phyloP scores from a whole-genome alignment of 306 rosid species.

The Begonia masoniana region DNA sequence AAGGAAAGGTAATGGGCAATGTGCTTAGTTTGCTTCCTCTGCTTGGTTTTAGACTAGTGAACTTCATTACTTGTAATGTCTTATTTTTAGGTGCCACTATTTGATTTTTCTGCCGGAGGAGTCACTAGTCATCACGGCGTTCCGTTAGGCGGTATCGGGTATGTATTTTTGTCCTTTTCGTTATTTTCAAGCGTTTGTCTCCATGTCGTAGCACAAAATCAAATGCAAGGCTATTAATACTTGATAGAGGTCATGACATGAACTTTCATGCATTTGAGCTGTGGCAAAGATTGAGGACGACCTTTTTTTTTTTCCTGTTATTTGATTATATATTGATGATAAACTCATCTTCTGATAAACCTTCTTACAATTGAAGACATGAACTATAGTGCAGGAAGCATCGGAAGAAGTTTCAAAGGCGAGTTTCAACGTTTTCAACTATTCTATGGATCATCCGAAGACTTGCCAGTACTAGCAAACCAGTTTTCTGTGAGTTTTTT shows the following conservation, averaged over 20 bases:
- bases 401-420: conserved; percentile 76
- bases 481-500: conserved; percentile 70
- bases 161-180: conserved; percentile 13
- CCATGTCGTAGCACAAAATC: too few species aligned
- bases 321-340: too few species aligned
- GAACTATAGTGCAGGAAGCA: conserved; percentile 67
- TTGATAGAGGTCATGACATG: too few species aligned
- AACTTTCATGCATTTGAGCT: too few species aligned
- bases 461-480: conserved; percentile 77
- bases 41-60: conserved; percentile 11
- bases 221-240: too few species aligned
- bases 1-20: conserved; percentile 44
- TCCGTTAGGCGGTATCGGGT: conserved; percentile 93
- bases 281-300: too few species aligned
- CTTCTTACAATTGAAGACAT: conserved; percentile 1
- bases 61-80: conserved; percentile 18
- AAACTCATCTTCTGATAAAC: too few species aligned
- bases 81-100: conserved; percentile 31
- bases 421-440: conserved; percentile 92
- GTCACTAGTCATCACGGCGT: conserved; percentile 57
- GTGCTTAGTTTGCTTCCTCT: conserved; percentile 2
- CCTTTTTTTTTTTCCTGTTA: too few species aligned
- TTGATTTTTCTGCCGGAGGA: conserved; percentile 29
- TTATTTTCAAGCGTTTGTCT: neutral
- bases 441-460: conserved; percentile 55